Conservation (phyloP, 352 stramenopile genomes). For the Pythium phragmitis region DNA sequence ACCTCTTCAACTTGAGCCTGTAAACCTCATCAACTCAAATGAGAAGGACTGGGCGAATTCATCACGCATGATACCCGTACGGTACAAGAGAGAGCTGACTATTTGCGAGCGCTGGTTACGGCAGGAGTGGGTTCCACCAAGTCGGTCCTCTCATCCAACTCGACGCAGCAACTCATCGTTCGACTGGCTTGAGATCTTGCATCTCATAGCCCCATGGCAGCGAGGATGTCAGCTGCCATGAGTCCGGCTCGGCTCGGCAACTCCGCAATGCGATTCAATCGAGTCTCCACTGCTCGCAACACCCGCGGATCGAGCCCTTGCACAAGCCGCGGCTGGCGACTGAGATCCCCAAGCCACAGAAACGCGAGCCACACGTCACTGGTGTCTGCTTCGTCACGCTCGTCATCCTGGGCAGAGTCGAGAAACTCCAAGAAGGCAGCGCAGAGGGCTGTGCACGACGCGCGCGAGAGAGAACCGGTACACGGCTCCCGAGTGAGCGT, state of each 20-base stretch:
- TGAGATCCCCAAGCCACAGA: conserved; percentile 44
- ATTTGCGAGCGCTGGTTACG: no score
- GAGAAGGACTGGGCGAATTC: no score
- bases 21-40: no score
- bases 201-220: conserved; percentile 31
- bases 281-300: conserved; percentile 31
- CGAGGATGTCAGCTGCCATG: conserved; percentile 39
- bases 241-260: conserved; percentile 34
- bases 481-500: conserved; percentile 30
- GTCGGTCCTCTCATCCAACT: no score
- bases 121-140: no score
- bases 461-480: conserved; percentile 34
- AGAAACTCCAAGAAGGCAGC: conserved; percentile 54
- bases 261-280: conserved; percentile 30
- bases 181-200: no score
- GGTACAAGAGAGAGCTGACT: no score
- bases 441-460: conserved; percentile 46
- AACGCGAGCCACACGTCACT: conserved; percentile 46
- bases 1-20: no score
- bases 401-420: conserved; percentile 13
- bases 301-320: conserved; percentile 44
- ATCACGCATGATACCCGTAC: no score
- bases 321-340: conserved; percentile 7
- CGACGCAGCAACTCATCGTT: no score
- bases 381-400: neutral